Base-by-base conservation (phyloP, 768 basidiomycete genomes). In the Floccularia luteovirens region DNA sequence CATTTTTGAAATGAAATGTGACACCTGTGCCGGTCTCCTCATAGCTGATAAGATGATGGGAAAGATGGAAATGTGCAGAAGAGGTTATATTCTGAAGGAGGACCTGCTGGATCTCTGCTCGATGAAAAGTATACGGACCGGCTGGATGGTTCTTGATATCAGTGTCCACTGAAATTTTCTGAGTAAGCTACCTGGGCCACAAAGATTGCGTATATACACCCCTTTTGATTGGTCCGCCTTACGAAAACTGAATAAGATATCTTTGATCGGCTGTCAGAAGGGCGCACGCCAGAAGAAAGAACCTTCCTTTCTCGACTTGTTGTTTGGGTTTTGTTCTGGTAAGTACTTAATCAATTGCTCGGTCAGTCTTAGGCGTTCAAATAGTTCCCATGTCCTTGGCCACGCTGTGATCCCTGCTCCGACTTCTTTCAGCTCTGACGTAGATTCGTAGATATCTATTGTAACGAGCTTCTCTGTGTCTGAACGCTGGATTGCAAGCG, bases 331-430 rank as follows among this genome's bases (percentile, higher is more conserved):
- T 28, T 28, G 27, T 14, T 38, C 27, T 14, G 14, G 36, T 21
- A 22, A n/a, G n/a, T n/a, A 13, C 12, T 38, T 3, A 8, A 12
- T 23, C 13, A 24, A 24, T 38, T 17, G 19, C 12, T 24, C 12
- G 16, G n/a, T 13, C n/a, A 38, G 23, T 13, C 14, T 17, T 13
- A 13, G 10, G 12, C 16, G n/a, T 21, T 4, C 23, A 12, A 13
- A 38, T 13, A 38, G 13, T 13, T 38, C 7, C 36, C 36, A 38
- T 13, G 36, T 38, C 12, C 36, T 17, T 20, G 36, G 36, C 36
- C 36, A 38, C 8, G 17, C 17, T 8, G n/a, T 13, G 24, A 38
- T 38, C 4, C 36, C 36, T 38, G 36, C 36, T 24, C 36, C 36
- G 12, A 38, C 17, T 23, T 38, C 36, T 22, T 8, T 21, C 10